Conservation (phyloP, 768 basidiomycete genomes). For the Dentipellis sp. region DNA sequence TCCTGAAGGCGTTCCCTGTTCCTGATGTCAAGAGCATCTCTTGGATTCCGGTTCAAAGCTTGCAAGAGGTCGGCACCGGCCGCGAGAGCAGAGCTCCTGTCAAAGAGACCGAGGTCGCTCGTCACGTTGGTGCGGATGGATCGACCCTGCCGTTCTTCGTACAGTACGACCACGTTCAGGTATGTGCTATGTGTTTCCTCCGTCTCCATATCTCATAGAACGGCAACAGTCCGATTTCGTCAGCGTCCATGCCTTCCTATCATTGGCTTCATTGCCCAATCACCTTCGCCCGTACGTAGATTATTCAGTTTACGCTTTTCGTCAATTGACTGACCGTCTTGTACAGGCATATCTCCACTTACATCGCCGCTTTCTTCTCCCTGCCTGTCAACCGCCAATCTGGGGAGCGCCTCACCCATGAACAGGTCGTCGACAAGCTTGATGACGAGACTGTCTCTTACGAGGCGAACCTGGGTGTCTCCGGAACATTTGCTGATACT, state of each 20-base stretch:
- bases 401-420: slow-evolving; percentile 69
- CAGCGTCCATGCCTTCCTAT: slow-evolving; percentile 69
- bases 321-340: slow-evolving; percentile 3
- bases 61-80: slow-evolving; percentile 52
- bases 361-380: slow-evolving; percentile 81
- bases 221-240: slow-evolving; percentile 80
- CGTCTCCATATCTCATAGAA: neutral
- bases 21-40: slow-evolving; percentile 85
- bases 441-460: slow-evolving; percentile 90
- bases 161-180: slow-evolving; percentile 90
- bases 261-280: slow-evolving; percentile 61
- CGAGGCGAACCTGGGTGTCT: slow-evolving; percentile 56
- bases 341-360: slow-evolving; percentile 63
- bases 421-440: slow-evolving; percentile 84
- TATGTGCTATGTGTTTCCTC: slow-evolving; percentile 21
- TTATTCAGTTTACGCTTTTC: neutral
- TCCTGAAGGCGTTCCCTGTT: slow-evolving; percentile 82
- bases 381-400: slow-evolving; percentile 66
- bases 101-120: slow-evolving; percentile 38
- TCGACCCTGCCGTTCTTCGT: slow-evolving; percentile 75
- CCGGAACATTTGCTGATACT: slow-evolving; percentile 60
- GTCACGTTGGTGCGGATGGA: slow-evolving; percentile 62
- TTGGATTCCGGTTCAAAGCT: slow-evolving; percentile 76
- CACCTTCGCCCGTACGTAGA: slow-evolving; percentile 63
- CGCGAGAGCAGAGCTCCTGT: slow-evolving; percentile 24